Percentiles rank a stretch among this genome's conserved stretches.
phyloP scores from a whole-genome alignment of 495 filamentous ascomycete species.

The Sordaria brevicollis region DNA sequence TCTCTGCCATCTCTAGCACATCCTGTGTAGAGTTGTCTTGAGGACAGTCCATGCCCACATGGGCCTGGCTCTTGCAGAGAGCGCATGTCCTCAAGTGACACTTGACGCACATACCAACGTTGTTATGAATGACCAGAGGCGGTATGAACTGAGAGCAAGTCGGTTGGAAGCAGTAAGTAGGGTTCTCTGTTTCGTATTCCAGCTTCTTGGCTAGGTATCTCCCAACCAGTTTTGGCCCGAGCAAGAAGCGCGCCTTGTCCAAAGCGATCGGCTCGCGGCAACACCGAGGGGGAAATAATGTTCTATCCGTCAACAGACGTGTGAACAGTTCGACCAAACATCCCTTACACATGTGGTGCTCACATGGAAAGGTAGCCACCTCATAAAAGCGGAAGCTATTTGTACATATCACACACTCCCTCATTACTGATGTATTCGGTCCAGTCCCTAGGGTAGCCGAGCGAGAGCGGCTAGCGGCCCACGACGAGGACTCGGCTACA shows the following conservation, averaged over 20 bases:
- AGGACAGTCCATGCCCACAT: constrained; percentile 30
- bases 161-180: constrained; percentile 37
- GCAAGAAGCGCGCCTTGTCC: constrained; percentile 16
- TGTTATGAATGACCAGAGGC: constrained; percentile 15
- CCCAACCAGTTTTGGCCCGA: constrained; percentile 17
- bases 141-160: constrained; percentile 38
- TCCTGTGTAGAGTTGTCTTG: constrained; percentile 24
- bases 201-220: constrained; percentile 29
- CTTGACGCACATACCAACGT: constrained; percentile 29
- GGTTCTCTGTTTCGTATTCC: constrained; percentile 35
- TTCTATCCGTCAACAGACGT: constrained; percentile 32
- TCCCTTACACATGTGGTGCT: constrained; percentile 37
- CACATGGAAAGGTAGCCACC: constrained; percentile 19
- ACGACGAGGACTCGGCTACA: constrained; percentile 6
- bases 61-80: constrained; percentile 34
- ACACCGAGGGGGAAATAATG: constrained; percentile 44
- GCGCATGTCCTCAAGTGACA: constrained; percentile 34
- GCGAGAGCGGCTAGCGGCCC: constrained; percentile 3
- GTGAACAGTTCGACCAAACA: constrained; percentile 35
- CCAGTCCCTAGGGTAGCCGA: not conserved
- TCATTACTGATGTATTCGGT: not conserved
- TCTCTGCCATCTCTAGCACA: constrained; percentile 21
- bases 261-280: constrained; percentile 33
- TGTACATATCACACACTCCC: constrained; percentile 3
- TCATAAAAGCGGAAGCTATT: constrained; percentile 4